Percentiles rank a stretch among this genome's conserved stretches.
Conservation (phyloP, 164 flowering plant species). For the Cinnamomum chago region DNA sequence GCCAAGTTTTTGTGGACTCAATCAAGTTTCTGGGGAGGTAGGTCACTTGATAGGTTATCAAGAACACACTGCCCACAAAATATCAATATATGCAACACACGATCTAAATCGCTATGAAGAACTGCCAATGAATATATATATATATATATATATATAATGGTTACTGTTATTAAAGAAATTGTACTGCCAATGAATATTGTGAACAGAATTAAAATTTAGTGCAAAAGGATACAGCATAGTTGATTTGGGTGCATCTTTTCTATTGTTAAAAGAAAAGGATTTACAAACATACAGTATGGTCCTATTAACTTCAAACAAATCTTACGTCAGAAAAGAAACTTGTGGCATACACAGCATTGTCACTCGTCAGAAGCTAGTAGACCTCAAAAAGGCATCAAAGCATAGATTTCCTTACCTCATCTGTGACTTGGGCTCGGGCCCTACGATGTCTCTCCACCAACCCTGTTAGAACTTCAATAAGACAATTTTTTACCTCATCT, state of each 20-base stretch:
- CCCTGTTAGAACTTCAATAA: slow-evolving; percentile 59
- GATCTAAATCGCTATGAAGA: too few species aligned
- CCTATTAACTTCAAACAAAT: background rate
- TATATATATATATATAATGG: background rate
- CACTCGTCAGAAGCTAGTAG: background rate
- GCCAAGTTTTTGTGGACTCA: too few species aligned
- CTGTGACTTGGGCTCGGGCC: slow-evolving; percentile 90
- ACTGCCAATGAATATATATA: background rate
- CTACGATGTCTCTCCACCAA: slow-evolving; percentile 80
- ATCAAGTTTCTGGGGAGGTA: too few species aligned
- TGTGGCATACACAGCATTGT: too few species aligned
- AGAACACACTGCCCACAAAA: background rate
- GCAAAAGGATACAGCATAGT: too few species aligned
- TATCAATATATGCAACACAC: background rate
- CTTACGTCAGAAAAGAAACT: too few species aligned
- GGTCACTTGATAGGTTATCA: too few species aligned
- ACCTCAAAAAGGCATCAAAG: background rate
- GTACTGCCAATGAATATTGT: background rate
- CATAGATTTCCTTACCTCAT: slow-evolving; percentile 15
- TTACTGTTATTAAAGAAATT: background rate
- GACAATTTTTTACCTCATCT: slow-evolving; percentile 80
- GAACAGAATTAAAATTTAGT: too few species aligned
- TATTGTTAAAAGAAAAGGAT: too few species aligned
- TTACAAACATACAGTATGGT: background rate
- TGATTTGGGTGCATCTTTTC: too few species aligned